These are phyloP conservation scores for Hippophae gyantsensis DNA, from an alignment of 306 rosid species.

Conservation along the genomic window DNA sequence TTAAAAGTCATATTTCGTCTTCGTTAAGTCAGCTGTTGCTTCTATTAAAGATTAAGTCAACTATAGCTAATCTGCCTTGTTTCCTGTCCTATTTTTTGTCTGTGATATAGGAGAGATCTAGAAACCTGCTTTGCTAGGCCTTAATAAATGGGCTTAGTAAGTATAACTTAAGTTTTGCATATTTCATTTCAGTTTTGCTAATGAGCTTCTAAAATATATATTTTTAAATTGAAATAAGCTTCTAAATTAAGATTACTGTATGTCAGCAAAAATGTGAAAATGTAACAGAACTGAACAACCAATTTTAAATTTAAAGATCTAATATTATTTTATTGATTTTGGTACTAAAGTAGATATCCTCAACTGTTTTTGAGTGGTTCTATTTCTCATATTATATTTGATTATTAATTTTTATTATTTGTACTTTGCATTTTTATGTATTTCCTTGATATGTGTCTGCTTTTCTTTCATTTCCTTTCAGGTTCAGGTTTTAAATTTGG, in stretches of 20 bases:
- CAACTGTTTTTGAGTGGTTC: too few relatives aligned
- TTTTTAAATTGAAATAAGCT: not conserved
- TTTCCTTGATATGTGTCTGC: slow-evolving; percentile 8
- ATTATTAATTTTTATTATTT: too few relatives aligned
- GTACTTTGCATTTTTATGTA: not conserved
- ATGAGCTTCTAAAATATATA: not conserved
- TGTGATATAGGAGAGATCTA: not conserved
- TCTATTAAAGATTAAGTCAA: not conserved
- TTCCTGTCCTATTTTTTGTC: not conserved
- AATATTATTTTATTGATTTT: too few relatives aligned
- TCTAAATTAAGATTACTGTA: not conserved
- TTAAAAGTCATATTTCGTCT: not conserved
- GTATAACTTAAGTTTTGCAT: not conserved
- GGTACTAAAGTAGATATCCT: too few relatives aligned
- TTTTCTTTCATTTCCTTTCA: slow-evolving; percentile 34
- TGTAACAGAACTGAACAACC: too few relatives aligned
- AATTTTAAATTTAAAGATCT: too few relatives aligned
- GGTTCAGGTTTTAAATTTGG: slow-evolving; percentile 91
- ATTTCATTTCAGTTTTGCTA: not conserved
- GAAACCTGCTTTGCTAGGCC: not conserved
- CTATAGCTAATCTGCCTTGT: not conserved
- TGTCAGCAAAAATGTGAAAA: too few relatives aligned
- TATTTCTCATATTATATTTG: too few relatives aligned
- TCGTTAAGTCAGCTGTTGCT: not conserved
- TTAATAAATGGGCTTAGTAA: not conserved